A percentile compares a stretch with the other conserved stretches of the same genome.
These are phyloP conservation scores for Begonia loranthoides DNA, from an alignment of 306 rosid genomes.

Conservation along the genomic window DNA sequence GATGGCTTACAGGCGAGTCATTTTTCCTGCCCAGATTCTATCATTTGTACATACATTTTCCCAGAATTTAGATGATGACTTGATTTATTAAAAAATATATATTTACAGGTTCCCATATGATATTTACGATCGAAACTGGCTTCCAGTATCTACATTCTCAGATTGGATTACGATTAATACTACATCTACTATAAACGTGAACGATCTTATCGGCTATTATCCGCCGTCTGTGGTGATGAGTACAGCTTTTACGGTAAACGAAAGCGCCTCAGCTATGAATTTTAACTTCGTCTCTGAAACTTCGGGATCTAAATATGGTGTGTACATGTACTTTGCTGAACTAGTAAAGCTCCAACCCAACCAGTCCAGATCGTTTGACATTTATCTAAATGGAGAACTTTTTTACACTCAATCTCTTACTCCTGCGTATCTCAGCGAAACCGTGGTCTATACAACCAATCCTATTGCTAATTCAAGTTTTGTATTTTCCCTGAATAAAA, in stretches of 20 bases:
- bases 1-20: slow-evolving; percentile 21
- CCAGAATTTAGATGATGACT: not conserved
- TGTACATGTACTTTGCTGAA: slow-evolving; percentile 42
- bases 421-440: slow-evolving; percentile 6
- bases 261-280: slow-evolving; percentile 4
- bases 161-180: slow-evolving; percentile 9
- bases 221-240: slow-evolving; percentile 24
- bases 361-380: slow-evolving; percentile 19
- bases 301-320: not conserved
- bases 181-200: not conserved
- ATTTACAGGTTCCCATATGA: slow-evolving; percentile 23
- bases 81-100: not conserved
- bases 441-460: not conserved
- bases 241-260: slow-evolving; percentile 7
- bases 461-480: slow-evolving; percentile 2
- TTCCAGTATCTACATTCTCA: slow-evolving; percentile 2
- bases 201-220: not conserved
- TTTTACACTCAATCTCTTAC: slow-evolving; percentile 3
- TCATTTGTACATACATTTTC: not conserved
- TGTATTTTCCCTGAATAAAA: slow-evolving; percentile 3
- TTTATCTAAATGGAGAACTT: slow-evolving; percentile 14
- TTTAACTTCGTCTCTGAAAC: not conserved
- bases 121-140: slow-evolving; percentile 32
- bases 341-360: slow-evolving; percentile 15
- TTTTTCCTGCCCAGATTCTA: too few species aligned